Evolutionary conservation across 345 rosid species (phyloP), one percentile per base, ranked within the genome.

Genomic region (Pistacia atlantica): DNA sequence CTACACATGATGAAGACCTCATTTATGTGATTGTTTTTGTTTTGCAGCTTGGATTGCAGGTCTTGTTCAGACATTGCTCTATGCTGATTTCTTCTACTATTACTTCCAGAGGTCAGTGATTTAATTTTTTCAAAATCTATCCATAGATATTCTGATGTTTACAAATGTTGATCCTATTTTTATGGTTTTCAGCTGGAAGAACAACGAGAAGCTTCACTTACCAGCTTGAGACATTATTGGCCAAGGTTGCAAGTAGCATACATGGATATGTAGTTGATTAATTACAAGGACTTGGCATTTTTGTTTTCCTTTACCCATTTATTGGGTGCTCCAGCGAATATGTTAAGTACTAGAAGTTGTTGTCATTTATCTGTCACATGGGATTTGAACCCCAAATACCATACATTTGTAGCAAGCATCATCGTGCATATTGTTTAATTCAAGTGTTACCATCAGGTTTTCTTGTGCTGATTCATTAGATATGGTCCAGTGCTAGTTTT

Each of bases 41-140:
- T 11, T 59, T 61, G 85, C 91, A 92, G 97, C 94, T 72, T 92
- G 97, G 97, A 81, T 90, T 52, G 52, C 94, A 11, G 93, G 94
- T 62, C 80, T 90, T 68, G 87, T 90, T 25, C 97, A 92, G 75
- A 92, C 97, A 33, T 67, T 89, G 88, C 88, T 92, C 8, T 90
- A 90, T 69, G 97, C 92, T 6, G 97, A 92, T 77, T 92, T 92
- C 88, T 92, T 92, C 80, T 92, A 92, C 76, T 92, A 90, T 69
- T 92, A 92, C 80, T 87, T 90, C 82, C 83, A 85, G 57, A 92
- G 97, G 97, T 92, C 72, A 72, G 71, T 28, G 4, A 4, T 1
- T 61, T 11, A 11, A 46, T 33, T 16, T 46, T 31, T 37, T 31
- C 11, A 35, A 49, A 31, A 66, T 5, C 16, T 58, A 52, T 48